Base-by-base conservation (phyloP, 2,329 filamentous ascomycete genomes). In the Clonostachys rhizophaga region DNA sequence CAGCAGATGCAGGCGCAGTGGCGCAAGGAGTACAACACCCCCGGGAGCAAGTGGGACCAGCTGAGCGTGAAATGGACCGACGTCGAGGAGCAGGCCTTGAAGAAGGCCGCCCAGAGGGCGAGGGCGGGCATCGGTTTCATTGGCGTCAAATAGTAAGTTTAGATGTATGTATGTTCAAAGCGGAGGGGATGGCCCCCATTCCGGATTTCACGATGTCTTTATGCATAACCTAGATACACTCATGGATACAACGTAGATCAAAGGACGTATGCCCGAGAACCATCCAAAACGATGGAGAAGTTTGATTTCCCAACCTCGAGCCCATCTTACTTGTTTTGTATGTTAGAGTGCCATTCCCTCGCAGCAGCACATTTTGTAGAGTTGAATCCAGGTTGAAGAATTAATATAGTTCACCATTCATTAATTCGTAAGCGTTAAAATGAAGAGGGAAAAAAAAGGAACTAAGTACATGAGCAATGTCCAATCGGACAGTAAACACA, bases 31-130 rank as follows among this genome's bases (percentile, higher is more conserved):
- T 86, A 83, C 61, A 81, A 83, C 61, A 76, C 75, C 9, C 76
- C 76, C 0, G 78, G 79, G 12, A 78, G 71, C 52, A 84, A 84
- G 54, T 87, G 83, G 83, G 81, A 87, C 60, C 66, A 84, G 52
- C 67, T 87, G 35, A 80, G 73, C 55, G 80, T 87, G 48, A 75
- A 80, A 62, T 87, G 84, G 84, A 86, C 83, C 10, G 83, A 86
- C 56, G 68, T 63, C 0, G 84, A 87, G 63, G 79, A 84, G 42
- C 81, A 86, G 66, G 78, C 74, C 36, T 67, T 87, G 54, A 77
- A 71, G 57, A 72, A 67, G 57, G 83, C 83, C 0, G 76, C 78
- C 16, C 69, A 68, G 45, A 68, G 68, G 42, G 83, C 84, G 9
- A 72, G 83, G 43, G 73, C 79, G 35, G 84, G 84, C 3, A 71